phyloP scores from a whole-genome alignment of 192 early-diverging fungal genomes.

The Mortierella hygrophila region DNA sequence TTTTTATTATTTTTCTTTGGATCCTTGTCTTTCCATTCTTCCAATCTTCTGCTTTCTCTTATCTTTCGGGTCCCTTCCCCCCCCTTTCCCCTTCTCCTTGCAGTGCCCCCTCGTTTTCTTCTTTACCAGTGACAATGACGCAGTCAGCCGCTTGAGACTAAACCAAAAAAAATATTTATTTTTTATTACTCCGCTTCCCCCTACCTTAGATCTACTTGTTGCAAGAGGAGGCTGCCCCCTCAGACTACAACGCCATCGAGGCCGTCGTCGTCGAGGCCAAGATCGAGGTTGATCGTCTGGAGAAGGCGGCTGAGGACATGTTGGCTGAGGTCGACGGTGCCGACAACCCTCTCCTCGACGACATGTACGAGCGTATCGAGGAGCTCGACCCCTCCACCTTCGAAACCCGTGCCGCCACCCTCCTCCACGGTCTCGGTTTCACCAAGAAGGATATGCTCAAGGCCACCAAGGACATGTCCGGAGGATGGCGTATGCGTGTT shows the following conservation, averaged over 20 bases:
- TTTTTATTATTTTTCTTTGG: background rate
- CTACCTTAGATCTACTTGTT: constrained; percentile 83
- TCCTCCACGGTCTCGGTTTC: constrained; percentile 97
- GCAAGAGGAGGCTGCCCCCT: constrained; percentile 95
- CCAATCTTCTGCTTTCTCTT: background rate
- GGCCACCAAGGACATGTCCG: constrained; percentile 96
- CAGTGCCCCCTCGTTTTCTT: background rate
- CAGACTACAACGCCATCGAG: constrained; percentile 90
- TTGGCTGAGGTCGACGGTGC: constrained; percentile 82
- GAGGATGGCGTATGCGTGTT: constrained; percentile 99
- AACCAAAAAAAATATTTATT: background rate
- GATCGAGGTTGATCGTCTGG: constrained; percentile 91
- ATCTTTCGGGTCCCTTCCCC: constrained; percentile 6
- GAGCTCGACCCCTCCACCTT: constrained; percentile 93
- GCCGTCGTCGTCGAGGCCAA: constrained; percentile 93
- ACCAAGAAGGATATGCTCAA: constrained; percentile 87
- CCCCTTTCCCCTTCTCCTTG: background rate
- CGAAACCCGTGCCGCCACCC: constrained; percentile 89
- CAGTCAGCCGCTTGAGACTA: background rate
- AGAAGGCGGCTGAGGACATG: constrained; percentile 92
- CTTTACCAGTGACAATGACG: background rate
- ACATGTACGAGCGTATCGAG: constrained; percentile 97
- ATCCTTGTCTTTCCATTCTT: background rate
- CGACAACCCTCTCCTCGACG: constrained; percentile 91
- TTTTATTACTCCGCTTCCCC: background rate